These are phyloP conservation scores for Phlyctochytrium arcticum DNA, from an alignment of 192 early-diverging fungal species.

Conservation along the genomic window DNA sequence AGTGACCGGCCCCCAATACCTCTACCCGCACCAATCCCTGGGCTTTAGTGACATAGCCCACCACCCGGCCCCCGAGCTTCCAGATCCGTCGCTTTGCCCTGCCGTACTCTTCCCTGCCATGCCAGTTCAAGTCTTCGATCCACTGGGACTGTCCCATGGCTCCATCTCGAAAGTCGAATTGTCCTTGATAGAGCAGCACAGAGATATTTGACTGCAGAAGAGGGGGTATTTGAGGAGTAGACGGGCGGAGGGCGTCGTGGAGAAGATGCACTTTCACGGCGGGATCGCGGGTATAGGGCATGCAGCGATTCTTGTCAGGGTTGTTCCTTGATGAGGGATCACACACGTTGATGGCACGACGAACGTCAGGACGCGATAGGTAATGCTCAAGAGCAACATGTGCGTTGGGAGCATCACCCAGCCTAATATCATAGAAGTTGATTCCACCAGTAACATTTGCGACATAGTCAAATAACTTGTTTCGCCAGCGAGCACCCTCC, in stretches of 20 bases:
- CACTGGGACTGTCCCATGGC: conserved; percentile 60
- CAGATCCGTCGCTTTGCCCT: conserved; percentile 33
- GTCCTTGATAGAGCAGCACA: conserved; percentile 69
- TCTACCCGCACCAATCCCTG: conserved; percentile 52
- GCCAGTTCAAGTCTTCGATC: conserved; percentile 62
- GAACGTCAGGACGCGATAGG: conserved; percentile 50
- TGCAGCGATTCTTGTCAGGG: conserved; percentile 10
- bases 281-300: conserved; percentile 46
- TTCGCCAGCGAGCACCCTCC: conserved; percentile 41
- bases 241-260: conserved; percentile 64
- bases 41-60: conserved; percentile 58
- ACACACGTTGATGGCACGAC: conserved; percentile 59
- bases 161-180: conserved; percentile 83
- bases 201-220: conserved; percentile 40
- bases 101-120: conserved; percentile 45
- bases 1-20: conserved; percentile 69
- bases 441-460: conserved; percentile 63
- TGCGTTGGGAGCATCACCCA: conserved; percentile 57
- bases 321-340: too few relatives aligned
- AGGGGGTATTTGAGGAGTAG: conserved; percentile 48
- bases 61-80: conserved; percentile 34
- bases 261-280: conserved; percentile 46
- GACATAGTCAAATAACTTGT: conserved; percentile 61
- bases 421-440: conserved; percentile 77
- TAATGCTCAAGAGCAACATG: conserved; percentile 58